phyloP scores from a whole-genome alignment of 1,139 yeast species.

The Suhomyces terraborum region DNA sequence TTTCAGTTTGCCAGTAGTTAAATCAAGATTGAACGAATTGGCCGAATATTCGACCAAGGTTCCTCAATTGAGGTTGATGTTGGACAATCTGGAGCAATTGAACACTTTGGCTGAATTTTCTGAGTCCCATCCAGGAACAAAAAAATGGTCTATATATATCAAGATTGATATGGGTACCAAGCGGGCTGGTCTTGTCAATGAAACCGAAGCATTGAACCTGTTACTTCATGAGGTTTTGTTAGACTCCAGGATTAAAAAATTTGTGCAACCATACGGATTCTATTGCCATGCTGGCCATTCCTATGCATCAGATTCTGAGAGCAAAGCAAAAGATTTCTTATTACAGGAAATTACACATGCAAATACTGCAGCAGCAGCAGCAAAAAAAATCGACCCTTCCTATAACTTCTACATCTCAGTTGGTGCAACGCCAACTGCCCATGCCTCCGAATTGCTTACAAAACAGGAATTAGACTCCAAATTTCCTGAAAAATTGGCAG shows the following conservation, averaged over 20 bases:
- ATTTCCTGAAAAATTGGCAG: constrained; percentile 34
- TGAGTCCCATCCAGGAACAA: constrained; percentile 20
- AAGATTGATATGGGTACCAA: constrained; percentile 64
- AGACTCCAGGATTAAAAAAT: constrained; percentile 22
- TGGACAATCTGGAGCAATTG: constrained; percentile 62
- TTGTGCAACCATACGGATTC: constrained; percentile 60
- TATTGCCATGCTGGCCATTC: constrained; percentile 84
- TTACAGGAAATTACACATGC: constrained; percentile 59
- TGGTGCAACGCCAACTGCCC: constrained; percentile 85
- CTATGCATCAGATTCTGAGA: constrained; percentile 50
- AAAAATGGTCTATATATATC: constrained; percentile 57
- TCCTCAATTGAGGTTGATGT: constrained; percentile 54
- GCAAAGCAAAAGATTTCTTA: constrained; percentile 50
- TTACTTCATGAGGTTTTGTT: constrained; percentile 32
- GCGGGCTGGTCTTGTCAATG: constrained; percentile 59
- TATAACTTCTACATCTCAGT: constrained; percentile 52
- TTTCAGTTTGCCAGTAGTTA: constrained; percentile 69
- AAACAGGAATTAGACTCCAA: constrained; percentile 21
- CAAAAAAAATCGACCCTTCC: constrained; percentile 30
- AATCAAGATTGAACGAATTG: constrained; percentile 53
- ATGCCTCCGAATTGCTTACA: constrained; percentile 48
- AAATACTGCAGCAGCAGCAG: constrained; percentile 51
- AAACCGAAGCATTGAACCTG: constrained; percentile 29
- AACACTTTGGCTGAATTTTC: constrained; percentile 45
- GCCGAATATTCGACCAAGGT: constrained; percentile 44